Conservation (phyloP, 129 eudicot species). For the Smallanthus sonchifolius region DNA sequence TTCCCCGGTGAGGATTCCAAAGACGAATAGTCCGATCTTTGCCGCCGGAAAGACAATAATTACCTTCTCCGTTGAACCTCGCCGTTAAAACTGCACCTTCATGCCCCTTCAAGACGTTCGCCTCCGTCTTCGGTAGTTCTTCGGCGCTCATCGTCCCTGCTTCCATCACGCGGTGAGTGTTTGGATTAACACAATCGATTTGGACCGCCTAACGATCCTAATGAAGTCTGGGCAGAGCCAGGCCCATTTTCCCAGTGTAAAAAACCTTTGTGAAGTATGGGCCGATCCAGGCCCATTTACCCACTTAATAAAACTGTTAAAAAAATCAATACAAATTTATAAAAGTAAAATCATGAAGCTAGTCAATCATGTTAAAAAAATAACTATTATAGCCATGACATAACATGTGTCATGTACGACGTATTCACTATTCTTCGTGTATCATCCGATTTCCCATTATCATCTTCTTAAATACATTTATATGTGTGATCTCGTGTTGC, state of each 20-base stretch:
- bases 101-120: constrained; percentile 73
- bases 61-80: constrained; percentile 80
- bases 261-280: no score
- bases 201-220: neutral
- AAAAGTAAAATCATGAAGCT: no score
- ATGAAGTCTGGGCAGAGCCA: neutral
- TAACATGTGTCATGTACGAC: no score
- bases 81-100: constrained; percentile 98
- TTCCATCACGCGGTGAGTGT: neutral
- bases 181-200: neutral
- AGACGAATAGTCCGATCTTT: constrained; percentile 97
- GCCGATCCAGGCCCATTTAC: no score
- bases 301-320: no score
- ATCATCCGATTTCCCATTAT: no score
- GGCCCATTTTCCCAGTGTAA: neutral
- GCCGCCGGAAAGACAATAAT: constrained; percentile 86
- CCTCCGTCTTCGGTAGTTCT: constrained; percentile 66
- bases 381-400: no score
- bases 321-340: no score
- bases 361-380: no score
- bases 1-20: constrained; percentile 99
- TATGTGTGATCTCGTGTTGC: no score
- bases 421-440: no score
- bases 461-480: no score
- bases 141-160: constrained; percentile 48